Base-by-base conservation (phyloP, 2,329 filamentous ascomycete species). In the Beauveria scarabaeidicola region DNA sequence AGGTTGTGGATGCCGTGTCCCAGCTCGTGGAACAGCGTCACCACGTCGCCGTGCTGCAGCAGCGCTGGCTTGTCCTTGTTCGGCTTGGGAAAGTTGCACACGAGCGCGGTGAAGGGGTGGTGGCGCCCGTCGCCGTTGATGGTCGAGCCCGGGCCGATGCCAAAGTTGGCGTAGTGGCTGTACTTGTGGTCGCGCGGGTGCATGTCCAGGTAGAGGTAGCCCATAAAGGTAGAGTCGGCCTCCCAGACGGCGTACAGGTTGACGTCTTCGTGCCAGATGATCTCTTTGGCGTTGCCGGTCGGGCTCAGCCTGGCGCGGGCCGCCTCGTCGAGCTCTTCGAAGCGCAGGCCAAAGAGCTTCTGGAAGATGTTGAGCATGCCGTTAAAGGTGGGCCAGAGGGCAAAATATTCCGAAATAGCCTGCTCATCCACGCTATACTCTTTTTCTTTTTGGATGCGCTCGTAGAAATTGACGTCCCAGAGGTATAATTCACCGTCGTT, bases 111-210 rank as follows among this genome's bases (percentile, higher is more conserved):
- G 1, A 87, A 88, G 5, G 89, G 89, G 70, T 91, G 92, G 61
- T 85, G 81, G 58, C 88, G 82, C 43, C 82, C 86, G 63, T 88
- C 89, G 62, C 90, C 82, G 58, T 82, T 77, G 60, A 81, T 76
- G 59, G 85, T 75, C 73, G 83, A 91, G 23, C 88, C 87, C 1
- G 89, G 87, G 73, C 90, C 85, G 2, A 94, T 73, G 72, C 87
- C 90, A 77, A 94, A 93, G 77, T 93, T 93, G 68, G 90, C 90
- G 7, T 90, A 89, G 68, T 93, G 90, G n/a, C 88, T 87, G 70
- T 93, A 93, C 72, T 94, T 94, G 72, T 90, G 89, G 66, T 85
- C 84, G 41, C 90, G 82, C 2, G 89, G 89, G 72, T 90, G 88
- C 25, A 93, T 79, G 72, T 94, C 90, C 13, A 94, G 82, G 72